phyloP scores from a whole-genome alignment of 2,329 filamentous ascomycete species.

The Aspergillus candidus region DNA sequence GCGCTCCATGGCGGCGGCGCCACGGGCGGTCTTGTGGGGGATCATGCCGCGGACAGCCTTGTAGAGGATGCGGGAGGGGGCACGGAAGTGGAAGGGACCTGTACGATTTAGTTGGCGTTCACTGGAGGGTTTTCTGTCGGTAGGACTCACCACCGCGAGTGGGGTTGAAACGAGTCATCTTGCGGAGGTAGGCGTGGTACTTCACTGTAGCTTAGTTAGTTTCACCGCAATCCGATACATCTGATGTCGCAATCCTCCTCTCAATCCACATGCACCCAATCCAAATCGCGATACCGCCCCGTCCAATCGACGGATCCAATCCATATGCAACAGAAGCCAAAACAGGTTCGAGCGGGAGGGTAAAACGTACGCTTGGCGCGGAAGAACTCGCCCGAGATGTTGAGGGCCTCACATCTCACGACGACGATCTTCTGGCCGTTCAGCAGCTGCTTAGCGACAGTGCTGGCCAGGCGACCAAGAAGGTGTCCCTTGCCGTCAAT shows the following conservation, averaged over 20 bases:
- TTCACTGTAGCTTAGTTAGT: slow-evolving; percentile 64
- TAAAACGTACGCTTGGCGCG: slow-evolving; percentile 95
- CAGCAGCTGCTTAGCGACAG: slow-evolving; percentile 97
- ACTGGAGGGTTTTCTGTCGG: not conserved
- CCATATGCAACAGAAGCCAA: slow-evolving; percentile 6
- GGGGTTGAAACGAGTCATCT: slow-evolving; percentile 99
- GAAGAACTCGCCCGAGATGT: slow-evolving; percentile 99
- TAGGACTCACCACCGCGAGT: slow-evolving; percentile 80
- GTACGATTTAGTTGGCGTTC: slow-evolving; percentile 10
- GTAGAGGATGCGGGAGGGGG: slow-evolving; percentile 99
- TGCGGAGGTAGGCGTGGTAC: slow-evolving; percentile 99
- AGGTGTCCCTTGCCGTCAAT: slow-evolving; percentile 99
- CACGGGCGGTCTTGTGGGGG: slow-evolving; percentile 98
- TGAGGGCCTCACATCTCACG: slow-evolving; percentile 97
- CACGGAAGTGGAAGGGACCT: slow-evolving; percentile 99
- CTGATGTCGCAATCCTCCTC: slow-evolving; percentile 4
- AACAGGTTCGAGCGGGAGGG: slow-evolving; percentile 17
- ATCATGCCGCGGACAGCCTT: slow-evolving; percentile 99
- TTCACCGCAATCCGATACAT: slow-evolving; percentile 2
- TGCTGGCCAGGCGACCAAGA: slow-evolving; percentile 96
- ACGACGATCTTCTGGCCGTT: slow-evolving; percentile 99
- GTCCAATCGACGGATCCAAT: no score
- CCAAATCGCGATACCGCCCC: slow-evolving; percentile 1
- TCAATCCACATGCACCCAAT: slow-evolving; percentile 2
- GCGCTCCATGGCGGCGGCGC: slow-evolving; percentile 92